Base-by-base conservation (phyloP, 2,329 filamentous ascomycete genomes). In the Rhynchosporium secalis region DNA sequence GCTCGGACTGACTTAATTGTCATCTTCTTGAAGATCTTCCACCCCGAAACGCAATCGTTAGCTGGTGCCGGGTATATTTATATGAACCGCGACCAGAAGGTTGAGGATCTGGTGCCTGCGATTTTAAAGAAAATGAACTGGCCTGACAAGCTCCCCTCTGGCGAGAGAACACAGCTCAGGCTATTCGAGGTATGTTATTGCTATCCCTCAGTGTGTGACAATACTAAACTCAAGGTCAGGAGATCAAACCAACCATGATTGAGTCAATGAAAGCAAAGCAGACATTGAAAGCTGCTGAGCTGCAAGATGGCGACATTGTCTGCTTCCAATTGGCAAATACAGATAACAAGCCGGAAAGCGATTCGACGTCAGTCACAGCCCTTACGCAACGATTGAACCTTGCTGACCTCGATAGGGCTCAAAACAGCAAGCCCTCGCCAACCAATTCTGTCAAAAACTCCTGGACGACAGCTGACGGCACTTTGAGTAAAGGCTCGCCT, bases 211-310 rank as follows among this genome's bases (percentile, higher is more conserved):
- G 29, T 20, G n/a, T 9, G 4, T n/a, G 29, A 3, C 26, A 38
- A 26, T 31, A 4, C 60, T 62, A 47, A 59, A 20, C 51, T 43
- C 8, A 60, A 10, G 20, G 55, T 38, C 62, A 85, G 82, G 95
- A 99, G 79, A 98, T 99, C 77, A 99, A 98, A 77, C 92, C 93
- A 57, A 91, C 87, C 64, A 98, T 98, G 93, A 96, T 99, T 68
- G 96, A 99, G 73, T 83, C 85, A 6, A 89, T 99, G 80, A 98
- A 97, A 77, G 84, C 88, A 0, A 98, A 96, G 78, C 87, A 92
- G 72, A 92, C 92, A 0, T 82, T 99, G 63, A 90, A 92, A 68
- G 87, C 91, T 63, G 95, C 95, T 1, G 96, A 99, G 75, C 89
- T 99, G 29, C 94, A 98, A 74, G 94, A 99, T 71, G 95, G 95